Base-by-base conservation (phyloP, 1,284 basidiomycete species). In the Boletus subluridellus region DNA sequence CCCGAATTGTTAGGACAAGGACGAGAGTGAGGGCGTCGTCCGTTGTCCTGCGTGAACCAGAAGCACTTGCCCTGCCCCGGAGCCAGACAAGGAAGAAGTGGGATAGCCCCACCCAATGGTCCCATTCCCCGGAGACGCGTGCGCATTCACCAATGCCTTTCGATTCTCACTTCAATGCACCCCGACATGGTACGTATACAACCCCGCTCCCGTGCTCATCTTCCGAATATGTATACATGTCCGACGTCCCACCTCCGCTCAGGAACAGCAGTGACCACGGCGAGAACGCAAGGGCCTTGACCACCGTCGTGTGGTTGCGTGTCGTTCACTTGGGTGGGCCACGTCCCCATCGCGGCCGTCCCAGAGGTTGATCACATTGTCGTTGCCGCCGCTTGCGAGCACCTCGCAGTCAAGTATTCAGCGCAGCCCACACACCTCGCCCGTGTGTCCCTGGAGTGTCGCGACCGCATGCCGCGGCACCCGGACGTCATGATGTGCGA, bases 181-280 rank as follows among this genome's bases (percentile, higher is more conserved):
- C 1, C 90, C 87, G 0, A 94, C 95, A 55, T 86, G 82, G 45
- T 94, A 80, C 0, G 90, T 89, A 65, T 95, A 89, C 37, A 96
- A 78, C 14, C 94, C 85, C 5, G 94, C 92, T 6, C 93, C 93
- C 0, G 94, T 96, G 14, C 89, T 92, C 52, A 86, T 88, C 64
- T 92, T 93, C 94, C 95, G 97, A 61, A 97, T 82, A 71, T 98
- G 92, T 66, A 98, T 92, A 28, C 89, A 93, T 92, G 71, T 99
- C 96, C 61, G 91, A 91, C 21, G 21, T 21, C 21, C 21, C 21
- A 21, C 21, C 21, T 21, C 21, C 21, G 21, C 21, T 21, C 21
- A 21, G 21, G 21, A 21, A 21, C 21, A 21, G 21, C 21, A 21
- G 21, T 21, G 21, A 21, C 21, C 21, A 21, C 21, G 21, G 21